Percentiles rank a stretch among this genome's conserved stretches.
phyloP scores from a whole-genome alignment of 192 early-diverging fungal genomes.

The Mortierella claussenii region DNA sequence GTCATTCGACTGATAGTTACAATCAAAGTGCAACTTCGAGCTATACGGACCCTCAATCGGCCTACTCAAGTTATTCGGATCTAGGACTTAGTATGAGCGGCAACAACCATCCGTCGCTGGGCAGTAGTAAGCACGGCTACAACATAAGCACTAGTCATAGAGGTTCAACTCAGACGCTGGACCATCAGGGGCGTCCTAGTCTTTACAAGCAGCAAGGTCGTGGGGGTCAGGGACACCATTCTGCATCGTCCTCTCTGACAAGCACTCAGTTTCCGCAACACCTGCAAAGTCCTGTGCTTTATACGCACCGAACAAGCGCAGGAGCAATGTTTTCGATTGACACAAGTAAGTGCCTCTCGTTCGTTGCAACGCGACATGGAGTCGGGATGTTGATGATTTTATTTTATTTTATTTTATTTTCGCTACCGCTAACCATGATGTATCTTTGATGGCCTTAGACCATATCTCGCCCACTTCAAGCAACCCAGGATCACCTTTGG shows the following conservation, averaged over 20 bases:
- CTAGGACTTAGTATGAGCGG: not conserved
- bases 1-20: not conserved
- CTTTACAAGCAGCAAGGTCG: slow-evolving; percentile 9
- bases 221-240: slow-evolving; percentile 4
- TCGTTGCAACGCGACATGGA: too few relatives aligned
- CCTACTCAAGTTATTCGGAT: slow-evolving; percentile 22
- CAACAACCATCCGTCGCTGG: not conserved
- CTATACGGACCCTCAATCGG: slow-evolving; percentile 7
- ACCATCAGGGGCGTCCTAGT: slow-evolving; percentile 1
- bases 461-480: not conserved
- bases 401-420: not conserved
- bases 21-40: slow-evolving; percentile 13
- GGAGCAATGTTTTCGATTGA: not conserved
- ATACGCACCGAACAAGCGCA: not conserved
- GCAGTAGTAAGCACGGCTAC: not conserved
- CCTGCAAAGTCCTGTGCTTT: not conserved
- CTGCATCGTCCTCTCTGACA: not conserved
- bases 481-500: not conserved
- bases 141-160: not conserved
- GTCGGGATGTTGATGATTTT: too few relatives aligned
- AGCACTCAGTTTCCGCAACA: not conserved
- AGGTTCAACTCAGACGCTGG: not conserved
- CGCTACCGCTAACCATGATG: not conserved
- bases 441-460: not conserved
- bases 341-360: not conserved